Conservation (phyloP, 73 alveolate genomes). For the Tetrahymena borealis region DNA sequence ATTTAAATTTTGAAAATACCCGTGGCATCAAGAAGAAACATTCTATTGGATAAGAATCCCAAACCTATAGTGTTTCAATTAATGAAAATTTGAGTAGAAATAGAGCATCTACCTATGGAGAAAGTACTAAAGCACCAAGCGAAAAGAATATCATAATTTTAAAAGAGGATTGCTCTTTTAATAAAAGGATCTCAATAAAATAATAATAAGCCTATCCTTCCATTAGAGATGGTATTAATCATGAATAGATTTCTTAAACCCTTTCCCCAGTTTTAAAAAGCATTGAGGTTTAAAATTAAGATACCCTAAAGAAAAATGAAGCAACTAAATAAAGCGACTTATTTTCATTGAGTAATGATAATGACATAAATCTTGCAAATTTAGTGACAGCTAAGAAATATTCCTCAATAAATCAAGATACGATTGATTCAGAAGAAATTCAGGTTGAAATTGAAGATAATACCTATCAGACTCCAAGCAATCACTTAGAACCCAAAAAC, state of each 20-base stretch:
- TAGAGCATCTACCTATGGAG: not conserved
- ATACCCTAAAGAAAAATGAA: too few species aligned
- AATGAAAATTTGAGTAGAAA: not conserved
- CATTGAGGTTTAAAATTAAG: not conserved
- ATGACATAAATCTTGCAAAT: not conserved
- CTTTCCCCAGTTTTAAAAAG: not conserved
- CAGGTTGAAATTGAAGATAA: not conserved
- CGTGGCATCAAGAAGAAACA: not conserved
- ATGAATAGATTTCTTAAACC: not conserved
- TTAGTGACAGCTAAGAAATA: not conserved
- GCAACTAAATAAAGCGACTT: too few species aligned
- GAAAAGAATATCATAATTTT: not conserved
- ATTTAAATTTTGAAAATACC: not conserved
- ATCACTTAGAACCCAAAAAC: too few species aligned
- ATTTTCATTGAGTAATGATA: not conserved
- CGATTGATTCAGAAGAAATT: not conserved
- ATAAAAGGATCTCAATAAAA: not conserved
- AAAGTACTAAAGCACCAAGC: not conserved
- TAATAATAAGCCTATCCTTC: not conserved
- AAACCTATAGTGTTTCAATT: not conserved
- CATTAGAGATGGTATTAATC: not conserved
- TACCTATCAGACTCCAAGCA: not conserved
- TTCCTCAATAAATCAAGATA: not conserved
- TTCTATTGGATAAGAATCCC: not conserved
- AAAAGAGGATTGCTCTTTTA: too few species aligned